Conservation (phyloP, 164 flowering plant genomes). For the Cinnamomum chago region DNA sequence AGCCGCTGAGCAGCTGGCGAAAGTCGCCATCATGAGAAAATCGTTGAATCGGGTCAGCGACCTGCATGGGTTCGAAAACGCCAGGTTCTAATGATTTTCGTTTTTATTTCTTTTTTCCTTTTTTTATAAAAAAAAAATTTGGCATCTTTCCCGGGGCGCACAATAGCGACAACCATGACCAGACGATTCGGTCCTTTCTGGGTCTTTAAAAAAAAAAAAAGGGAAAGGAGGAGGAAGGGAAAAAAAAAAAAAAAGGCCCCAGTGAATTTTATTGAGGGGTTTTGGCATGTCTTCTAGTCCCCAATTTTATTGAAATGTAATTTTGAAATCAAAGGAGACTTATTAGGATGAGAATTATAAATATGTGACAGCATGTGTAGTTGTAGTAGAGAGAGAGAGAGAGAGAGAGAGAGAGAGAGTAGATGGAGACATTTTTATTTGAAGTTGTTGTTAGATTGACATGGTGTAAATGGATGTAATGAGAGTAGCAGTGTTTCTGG, state of each 20-base stretch:
- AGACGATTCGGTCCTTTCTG: constrained; percentile 22
- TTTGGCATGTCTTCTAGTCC: constrained; percentile 7
- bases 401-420: background rate
- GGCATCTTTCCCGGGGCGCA: constrained; percentile 1
- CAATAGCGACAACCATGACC: constrained; percentile 24
- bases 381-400: background rate
- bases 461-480: constrained; percentile 5
- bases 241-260: background rate
- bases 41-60: constrained; percentile 76
- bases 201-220: background rate
- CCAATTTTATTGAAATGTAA: background rate
- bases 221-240: too few species aligned
- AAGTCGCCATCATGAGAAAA: constrained; percentile 73
- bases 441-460: background rate
- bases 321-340: background rate
- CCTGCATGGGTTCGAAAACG: constrained; percentile 96
- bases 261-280: constrained; percentile 3
- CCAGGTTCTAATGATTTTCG: constrained; percentile 53
- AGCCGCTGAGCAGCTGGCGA: constrained; percentile 89
- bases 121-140: too few species aligned
- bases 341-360: background rate
- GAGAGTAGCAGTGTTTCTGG: background rate
- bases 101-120: too few species aligned
- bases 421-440: background rate
- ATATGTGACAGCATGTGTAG: background rate